Evolutionary conservation across 306 rosid genomes (phyloP).

Genomic region (Cucumis hystrix): DNA sequence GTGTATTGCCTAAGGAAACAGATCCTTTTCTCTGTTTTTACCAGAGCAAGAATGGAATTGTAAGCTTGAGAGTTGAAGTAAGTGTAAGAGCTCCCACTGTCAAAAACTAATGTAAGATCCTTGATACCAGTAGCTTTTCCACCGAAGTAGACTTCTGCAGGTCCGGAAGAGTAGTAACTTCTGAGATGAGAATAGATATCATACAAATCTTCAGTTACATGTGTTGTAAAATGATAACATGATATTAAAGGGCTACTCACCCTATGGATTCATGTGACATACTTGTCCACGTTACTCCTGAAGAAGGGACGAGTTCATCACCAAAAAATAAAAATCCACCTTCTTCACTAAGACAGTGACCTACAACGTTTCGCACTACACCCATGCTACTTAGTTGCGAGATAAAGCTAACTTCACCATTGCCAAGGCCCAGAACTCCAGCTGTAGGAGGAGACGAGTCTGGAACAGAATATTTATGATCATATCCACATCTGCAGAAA

Average conservation of each 20-base stretch:
- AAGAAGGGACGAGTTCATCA: constrained; percentile 33
- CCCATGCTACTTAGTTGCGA: constrained; percentile 45
- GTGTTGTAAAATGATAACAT: neutral
- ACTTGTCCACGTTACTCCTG: constrained; percentile 54
- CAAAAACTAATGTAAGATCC: constrained; percentile 48
- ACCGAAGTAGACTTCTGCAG: constrained; percentile 44
- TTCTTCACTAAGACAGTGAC: constrained; percentile 55
- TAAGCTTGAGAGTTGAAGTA: constrained; percentile 50
- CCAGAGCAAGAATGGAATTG: constrained; percentile 30
- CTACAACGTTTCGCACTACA: constrained; percentile 35
- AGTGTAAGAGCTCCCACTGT: constrained; percentile 80
- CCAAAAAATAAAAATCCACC: constrained; percentile 75
- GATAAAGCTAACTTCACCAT: constrained; percentile 44
- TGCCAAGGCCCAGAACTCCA: constrained; percentile 78
- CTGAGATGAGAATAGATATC: constrained; percentile 22
- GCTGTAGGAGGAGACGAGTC: constrained; percentile 32
- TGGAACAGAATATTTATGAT: constrained; percentile 22
- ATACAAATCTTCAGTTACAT: neutral
- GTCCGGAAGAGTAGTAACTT: constrained; percentile 49
- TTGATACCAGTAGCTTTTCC: constrained; percentile 36
- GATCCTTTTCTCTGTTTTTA: constrained; percentile 17
- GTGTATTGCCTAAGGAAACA: neutral
- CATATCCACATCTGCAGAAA: constrained; percentile 58
- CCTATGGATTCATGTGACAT: constrained; percentile 19
- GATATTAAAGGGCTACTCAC: constrained; percentile 25